Conservation (phyloP, 208 protist genomes). For the Leishmania gerbilli region DNA sequence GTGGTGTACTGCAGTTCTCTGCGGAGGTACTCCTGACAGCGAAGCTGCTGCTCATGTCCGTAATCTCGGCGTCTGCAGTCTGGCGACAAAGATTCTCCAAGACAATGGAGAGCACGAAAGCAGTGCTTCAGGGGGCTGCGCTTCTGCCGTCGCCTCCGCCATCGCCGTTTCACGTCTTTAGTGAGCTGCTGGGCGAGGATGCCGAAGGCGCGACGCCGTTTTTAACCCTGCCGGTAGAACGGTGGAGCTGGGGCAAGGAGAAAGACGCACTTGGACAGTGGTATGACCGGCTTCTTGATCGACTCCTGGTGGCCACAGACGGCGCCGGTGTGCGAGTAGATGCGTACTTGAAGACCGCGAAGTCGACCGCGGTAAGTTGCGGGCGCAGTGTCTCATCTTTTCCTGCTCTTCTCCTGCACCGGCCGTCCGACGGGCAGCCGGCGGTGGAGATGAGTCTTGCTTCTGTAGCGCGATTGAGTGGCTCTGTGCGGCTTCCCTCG, state of each 20-base stretch:
- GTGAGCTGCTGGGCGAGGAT: conserved; percentile 14
- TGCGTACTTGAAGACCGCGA: conserved; percentile 23
- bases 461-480: conserved; percentile 1
- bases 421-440: conserved; percentile 33
- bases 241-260: conserved; percentile 35
- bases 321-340: conserved; percentile 16
- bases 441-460: conserved; percentile 25
- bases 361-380: conserved; percentile 6
- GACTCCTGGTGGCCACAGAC: conserved; percentile 13
- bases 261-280: conserved; percentile 38
- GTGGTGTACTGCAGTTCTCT: conserved; percentile 12
- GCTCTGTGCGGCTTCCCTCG: conserved; percentile 31
- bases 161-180: conserved; percentile 6
- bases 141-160: not conserved
- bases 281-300: conserved; percentile 48
- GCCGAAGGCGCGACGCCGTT: conserved; percentile 3
- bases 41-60: conserved; percentile 54
- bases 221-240: conserved; percentile 31
- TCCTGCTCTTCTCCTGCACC: conserved; percentile 46
- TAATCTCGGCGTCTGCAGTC: conserved; percentile 38
- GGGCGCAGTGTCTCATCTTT: conserved; percentile 14
- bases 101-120: not conserved
- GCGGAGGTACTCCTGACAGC: conserved; percentile 37
- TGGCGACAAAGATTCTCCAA: conserved; percentile 19
- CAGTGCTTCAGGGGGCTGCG: not conserved